These are phyloP conservation scores for Kodamaea hsintzibuensis DNA, from an alignment of 805 yeast species.

Conservation along the genomic window DNA sequence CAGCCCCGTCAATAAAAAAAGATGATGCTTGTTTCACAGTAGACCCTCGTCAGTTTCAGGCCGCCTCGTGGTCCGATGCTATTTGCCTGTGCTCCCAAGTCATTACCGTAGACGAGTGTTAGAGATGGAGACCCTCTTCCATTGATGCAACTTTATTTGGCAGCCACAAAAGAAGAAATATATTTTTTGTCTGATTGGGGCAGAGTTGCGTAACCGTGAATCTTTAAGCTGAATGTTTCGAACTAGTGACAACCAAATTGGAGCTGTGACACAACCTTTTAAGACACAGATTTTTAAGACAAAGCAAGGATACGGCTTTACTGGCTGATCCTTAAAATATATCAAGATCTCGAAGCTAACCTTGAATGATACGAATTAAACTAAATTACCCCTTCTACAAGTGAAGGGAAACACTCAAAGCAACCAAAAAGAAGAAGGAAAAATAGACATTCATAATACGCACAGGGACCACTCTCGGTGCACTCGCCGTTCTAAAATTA, in stretches of 20 bases:
- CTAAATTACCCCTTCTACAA: too few relatives aligned
- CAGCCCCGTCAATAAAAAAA: not conserved
- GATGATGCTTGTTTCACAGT: not conserved
- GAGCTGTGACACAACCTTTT: not conserved
- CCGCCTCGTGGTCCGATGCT: not conserved
- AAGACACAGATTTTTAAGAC: too few relatives aligned
- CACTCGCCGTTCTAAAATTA: too few relatives aligned
- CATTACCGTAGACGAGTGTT: not conserved
- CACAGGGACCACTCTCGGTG: too few relatives aligned
- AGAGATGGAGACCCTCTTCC: constrained; percentile 1
- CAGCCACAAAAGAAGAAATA: not conserved
- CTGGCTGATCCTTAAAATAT: too few relatives aligned
- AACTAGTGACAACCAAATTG: not conserved
- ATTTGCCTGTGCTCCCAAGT: not conserved
- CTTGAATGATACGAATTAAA: too few relatives aligned
- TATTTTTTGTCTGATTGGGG: constrained; percentile 1
- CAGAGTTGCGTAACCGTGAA: not conserved
- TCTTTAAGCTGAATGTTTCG: not conserved
- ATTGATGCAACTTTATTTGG: not conserved
- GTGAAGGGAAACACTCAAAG: too few relatives aligned
- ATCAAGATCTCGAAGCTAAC: too few relatives aligned
- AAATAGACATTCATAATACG: too few relatives aligned
- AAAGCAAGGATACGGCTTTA: not conserved
- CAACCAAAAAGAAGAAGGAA: too few relatives aligned
- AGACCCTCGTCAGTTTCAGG: constrained; percentile 1